Conservation (phyloP, 1,139 yeast genomes). For the Kurtzmaniella quercitrusa region DNA sequence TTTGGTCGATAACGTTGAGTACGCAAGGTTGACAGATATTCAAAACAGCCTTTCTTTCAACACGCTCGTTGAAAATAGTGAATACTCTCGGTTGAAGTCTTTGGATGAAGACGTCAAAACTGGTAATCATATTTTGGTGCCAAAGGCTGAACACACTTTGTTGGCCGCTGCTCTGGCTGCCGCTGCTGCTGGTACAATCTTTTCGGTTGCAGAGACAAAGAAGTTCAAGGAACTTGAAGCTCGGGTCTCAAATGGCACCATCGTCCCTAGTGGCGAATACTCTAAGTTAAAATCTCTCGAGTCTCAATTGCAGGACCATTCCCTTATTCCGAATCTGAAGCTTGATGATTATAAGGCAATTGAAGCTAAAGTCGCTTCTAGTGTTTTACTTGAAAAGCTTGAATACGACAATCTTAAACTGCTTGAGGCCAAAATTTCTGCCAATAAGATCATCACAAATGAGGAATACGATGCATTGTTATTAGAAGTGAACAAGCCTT, state of each 20-base stretch:
- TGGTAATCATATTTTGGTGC: background rate
- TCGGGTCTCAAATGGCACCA: background rate
- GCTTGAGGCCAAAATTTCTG: background rate
- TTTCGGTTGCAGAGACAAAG: background rate
- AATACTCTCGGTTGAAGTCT: slow-evolving; percentile 2
- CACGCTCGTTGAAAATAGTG: background rate
- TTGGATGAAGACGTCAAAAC: slow-evolving; percentile 1
- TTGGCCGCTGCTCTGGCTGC: background rate
- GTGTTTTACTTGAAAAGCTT: background rate
- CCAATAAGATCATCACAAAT: slow-evolving; percentile 2
- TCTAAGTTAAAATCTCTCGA: slow-evolving; percentile 2
- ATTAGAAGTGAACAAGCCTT: slow-evolving; percentile 33
- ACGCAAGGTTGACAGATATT: slow-evolving; percentile 5
- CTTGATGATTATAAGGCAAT: background rate
- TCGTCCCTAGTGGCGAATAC: slow-evolving; percentile 1
- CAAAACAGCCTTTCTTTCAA: background rate
- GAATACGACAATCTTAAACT: slow-evolving; percentile 4
- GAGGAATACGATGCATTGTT: slow-evolving; percentile 30
- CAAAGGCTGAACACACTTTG: background rate
- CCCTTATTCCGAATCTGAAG: background rate
- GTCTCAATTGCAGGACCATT: background rate
- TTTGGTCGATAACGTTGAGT: background rate
- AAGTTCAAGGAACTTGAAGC: slow-evolving; percentile 1
- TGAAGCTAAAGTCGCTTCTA: background rate
- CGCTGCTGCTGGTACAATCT: background rate